Evolutionary conservation across 768 basidiomycete species (phyloP), one percentile per base, ranked within the genome.

Genomic region (Hygrocybe coccinea): DNA sequence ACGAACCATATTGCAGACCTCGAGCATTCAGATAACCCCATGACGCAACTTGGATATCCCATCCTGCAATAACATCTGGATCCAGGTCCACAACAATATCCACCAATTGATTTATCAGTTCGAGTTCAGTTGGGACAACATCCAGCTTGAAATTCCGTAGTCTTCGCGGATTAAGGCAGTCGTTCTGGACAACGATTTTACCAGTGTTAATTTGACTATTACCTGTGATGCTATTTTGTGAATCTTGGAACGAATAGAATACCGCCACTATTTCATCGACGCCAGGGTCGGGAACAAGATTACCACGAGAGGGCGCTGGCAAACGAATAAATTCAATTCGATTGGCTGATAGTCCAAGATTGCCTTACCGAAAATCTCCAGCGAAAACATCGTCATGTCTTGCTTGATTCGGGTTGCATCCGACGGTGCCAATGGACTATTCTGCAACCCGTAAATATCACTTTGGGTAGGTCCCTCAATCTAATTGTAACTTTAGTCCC

Each of bases 11-110:
- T 3, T 70, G 67, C 51, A 67, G 67, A 14, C 83, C 87, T 39
- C 95, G 79, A n/a, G 80, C 80, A 48, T 77, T 73, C 1, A 97
- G 71, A 68, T 92, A 98, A 0, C 95, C 95, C 95, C 97, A 99
- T 5, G 91, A 93, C 2, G 80, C 76, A 17, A 76, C 74, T 65
- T 97, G 92, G 11, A 95, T 77, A 57, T 99, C 95, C 91, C 93
- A 98, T 14, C 95, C 95, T 0, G 83, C 79, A 7, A 98, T 64
- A 38, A 97, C 86, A 67, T 99, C 97, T 0, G 97, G 97, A 71
- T 98, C 93, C 59, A 91, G 72, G 1, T 83, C 80, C 21, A 81
- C 64, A 0, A 97, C 80, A 25, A 83, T 70, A 65, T 98, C 93
- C 24, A 90, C 74, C 6, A 91, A 61, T 34, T 71, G 70, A 63